Evolutionary conservation across 371 early-diverging fungal genomes (phyloP), one percentile per base, ranked within the genome.

Genomic region (Haplosporangium sp.): DNA sequence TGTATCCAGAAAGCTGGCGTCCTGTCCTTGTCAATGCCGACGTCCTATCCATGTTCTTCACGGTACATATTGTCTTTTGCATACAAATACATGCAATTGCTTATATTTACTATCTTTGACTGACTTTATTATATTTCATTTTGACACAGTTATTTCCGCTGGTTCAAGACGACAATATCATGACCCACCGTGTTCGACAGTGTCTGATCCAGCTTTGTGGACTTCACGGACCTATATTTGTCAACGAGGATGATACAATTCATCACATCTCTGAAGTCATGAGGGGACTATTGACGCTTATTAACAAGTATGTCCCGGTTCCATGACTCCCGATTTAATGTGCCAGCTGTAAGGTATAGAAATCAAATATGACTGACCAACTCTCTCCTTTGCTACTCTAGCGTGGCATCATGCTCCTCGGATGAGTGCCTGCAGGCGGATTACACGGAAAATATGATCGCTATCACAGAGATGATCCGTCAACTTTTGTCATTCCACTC

Each of bases 171-270:
- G 84, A 88, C 38, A 86, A 86, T 58, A 75, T 69, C 12, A 70
- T 86, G 55, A 81, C 83, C 2, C 89, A 91, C 68, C 85, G 88
- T 18, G 85, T 86, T 43, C 74, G 88, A 54, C 90, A 91, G 76
- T 91, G 92, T 54, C 74, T 94, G 23, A 79, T 89, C 20, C 91
- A 92, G 56, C 82, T 94, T 12, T 90, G 92, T 12, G 92, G 92
- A n/a, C 81, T 93, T 50, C 87, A 86, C 47, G 85, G 88, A 42
- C 85, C 89, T 0, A 88, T 92, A 29, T 92, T 94, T 68, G 80
- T 81, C 4, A 74, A 83, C 58, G 59, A 68, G 0, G 83, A 83
- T 6, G 81, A 82, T 0, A 83, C 82, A 14, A 81, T 74, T 43
- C 67, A 74, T 23, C 87, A 85, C 79, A 84, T 83, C 2, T 83